Percentiles rank a stretch among this genome's conserved stretches.
phyloP scores from a whole-genome alignment of 805 yeast genomes.

The Yamadazyma nakazawae region DNA sequence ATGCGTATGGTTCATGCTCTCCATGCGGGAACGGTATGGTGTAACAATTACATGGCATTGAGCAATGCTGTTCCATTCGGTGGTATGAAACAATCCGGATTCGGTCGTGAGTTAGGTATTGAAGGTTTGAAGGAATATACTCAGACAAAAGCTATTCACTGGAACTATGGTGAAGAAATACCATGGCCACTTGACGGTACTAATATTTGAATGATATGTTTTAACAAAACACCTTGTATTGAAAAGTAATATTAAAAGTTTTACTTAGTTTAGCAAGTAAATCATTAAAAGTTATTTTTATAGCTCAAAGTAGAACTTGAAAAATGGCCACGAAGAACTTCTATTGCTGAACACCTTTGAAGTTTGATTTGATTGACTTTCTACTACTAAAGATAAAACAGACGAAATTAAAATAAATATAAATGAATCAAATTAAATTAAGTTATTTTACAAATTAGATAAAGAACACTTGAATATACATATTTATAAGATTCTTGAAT shows the following conservation, averaged over 20 bases:
- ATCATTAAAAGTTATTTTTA: not conserved
- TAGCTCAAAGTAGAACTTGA: not conserved
- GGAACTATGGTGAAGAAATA: slow-evolving; percentile 15
- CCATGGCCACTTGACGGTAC: slow-evolving; percentile 16
- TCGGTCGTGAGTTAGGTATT: slow-evolving; percentile 42
- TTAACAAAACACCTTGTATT: not conserved
- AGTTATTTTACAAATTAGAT: not conserved
- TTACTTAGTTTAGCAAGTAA: not conserved
- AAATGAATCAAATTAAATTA: too few relatives aligned
- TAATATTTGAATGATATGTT: not conserved
- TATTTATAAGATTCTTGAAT: too few relatives aligned
- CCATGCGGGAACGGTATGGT: slow-evolving; percentile 67
- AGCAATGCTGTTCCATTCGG: slow-evolving; percentile 51
- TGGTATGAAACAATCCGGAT: slow-evolving; percentile 37
- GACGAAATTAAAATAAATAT: too few relatives aligned
- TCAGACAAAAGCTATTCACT: slow-evolving; percentile 27
- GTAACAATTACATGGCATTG: slow-evolving; percentile 66
- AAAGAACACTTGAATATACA: too few relatives aligned
- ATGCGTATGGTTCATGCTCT: slow-evolving; percentile 23
- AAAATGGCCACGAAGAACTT: not conserved
- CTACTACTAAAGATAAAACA: too few relatives aligned
- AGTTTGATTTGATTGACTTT: too few relatives aligned
- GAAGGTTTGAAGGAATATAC: slow-evolving; percentile 35
- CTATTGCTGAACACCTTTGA: too few relatives aligned
- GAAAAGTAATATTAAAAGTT: too few relatives aligned